Conservation (phyloP, 2,329 filamentous ascomycete genomes). For the Scleromitrula shiraiana region DNA sequence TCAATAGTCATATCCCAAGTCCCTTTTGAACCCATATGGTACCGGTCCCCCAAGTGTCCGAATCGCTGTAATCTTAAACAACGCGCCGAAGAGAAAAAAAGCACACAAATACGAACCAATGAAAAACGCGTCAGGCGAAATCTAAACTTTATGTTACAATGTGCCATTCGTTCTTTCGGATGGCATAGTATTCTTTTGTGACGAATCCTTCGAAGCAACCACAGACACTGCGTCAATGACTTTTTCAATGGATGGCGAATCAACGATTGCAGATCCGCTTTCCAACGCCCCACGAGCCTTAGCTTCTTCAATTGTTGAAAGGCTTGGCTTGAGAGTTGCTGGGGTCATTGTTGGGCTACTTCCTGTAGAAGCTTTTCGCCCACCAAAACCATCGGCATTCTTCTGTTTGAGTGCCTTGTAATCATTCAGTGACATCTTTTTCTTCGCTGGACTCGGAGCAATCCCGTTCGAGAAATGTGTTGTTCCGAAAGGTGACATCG, state of each 20-base stretch:
- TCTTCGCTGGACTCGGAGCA: constrained; percentile 46
- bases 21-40: constrained; percentile 21
- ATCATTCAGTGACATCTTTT: constrained; percentile 59
- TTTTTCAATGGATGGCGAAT: constrained; percentile 31
- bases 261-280: constrained; percentile 30
- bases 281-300: constrained; percentile 30
- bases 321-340: constrained; percentile 33
- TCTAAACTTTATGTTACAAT: constrained; percentile 33
- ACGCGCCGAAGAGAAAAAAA: constrained; percentile 19
- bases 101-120: constrained; percentile 16
- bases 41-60: constrained; percentile 11
- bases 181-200: constrained; percentile 13
- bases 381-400: constrained; percentile 17
- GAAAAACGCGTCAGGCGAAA: constrained; percentile 16
- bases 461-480: constrained; percentile 36
- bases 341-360: constrained; percentile 29
- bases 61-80: constrained; percentile 15
- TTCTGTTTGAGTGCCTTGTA: constrained; percentile 48
- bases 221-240: constrained; percentile 16
- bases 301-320: constrained; percentile 34
- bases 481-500: constrained; percentile 44
- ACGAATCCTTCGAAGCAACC: constrained; percentile 7
- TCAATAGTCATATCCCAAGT: constrained; percentile 15
- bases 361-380: constrained; percentile 17
- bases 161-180: constrained; percentile 21